These are phyloP conservation scores for Talinum fruticosum DNA, from an alignment of 148 eudicot species.

Conservation along the genomic window DNA sequence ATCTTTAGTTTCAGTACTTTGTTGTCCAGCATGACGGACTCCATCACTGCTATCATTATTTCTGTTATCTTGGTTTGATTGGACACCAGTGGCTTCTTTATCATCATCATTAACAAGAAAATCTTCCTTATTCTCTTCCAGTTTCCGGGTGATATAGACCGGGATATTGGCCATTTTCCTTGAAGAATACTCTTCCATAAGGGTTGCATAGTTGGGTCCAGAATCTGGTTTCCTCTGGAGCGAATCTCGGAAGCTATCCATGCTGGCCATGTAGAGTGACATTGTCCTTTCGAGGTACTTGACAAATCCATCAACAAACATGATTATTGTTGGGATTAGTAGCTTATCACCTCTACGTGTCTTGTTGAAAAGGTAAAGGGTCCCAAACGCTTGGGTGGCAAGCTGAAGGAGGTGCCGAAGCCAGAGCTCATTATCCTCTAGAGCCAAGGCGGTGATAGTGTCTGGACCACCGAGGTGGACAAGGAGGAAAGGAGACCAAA, in stretches of 20 bases:
- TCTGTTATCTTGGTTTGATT: background rate
- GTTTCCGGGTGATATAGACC: background rate
- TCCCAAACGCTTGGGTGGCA: constrained; percentile 1
- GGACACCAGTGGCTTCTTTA: background rate
- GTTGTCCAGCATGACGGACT: background rate
- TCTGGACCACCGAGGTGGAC: constrained; percentile 17
- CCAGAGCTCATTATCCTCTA: constrained; percentile 18
- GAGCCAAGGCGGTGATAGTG: constrained; percentile 15
- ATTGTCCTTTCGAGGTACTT: constrained; percentile 10
- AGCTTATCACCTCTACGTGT: background rate
- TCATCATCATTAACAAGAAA: background rate
- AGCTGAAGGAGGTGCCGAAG: constrained; percentile 14
- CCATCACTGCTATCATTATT: background rate
- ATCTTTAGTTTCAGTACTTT: no score
- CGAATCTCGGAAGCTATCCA: constrained; percentile 6
- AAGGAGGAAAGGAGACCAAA: constrained; percentile 14
- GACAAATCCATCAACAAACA: constrained; percentile 14
- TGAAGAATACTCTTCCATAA: constrained; percentile 18
- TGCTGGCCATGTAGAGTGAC: constrained; percentile 10
- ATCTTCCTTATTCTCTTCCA: background rate
- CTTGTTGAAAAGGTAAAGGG: constrained; percentile 1
- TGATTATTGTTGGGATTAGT: background rate
- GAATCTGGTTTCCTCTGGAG: background rate
- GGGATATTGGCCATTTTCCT: constrained; percentile 12
- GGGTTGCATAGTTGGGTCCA: constrained; percentile 1